Conservation (phyloP, 2,329 filamentous ascomycete genomes). For the Cadophora gregata region DNA sequence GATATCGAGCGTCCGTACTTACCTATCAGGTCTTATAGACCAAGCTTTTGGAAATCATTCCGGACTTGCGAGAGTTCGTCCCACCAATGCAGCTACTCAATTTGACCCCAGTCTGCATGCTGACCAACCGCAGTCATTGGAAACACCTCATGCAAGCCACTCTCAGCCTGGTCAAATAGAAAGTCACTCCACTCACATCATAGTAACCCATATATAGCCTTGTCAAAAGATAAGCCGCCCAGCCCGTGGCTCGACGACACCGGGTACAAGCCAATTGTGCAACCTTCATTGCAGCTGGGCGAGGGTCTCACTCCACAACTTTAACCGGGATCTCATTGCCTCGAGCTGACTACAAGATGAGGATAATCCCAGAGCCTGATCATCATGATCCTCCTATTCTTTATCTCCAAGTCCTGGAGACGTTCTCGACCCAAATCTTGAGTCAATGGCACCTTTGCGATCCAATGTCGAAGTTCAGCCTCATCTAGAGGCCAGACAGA, state of each 20-base stretch:
- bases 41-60: not conserved
- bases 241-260: not conserved
- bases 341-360: conserved; percentile 14
- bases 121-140: conserved; percentile 8
- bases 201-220: not conserved
- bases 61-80: not conserved
- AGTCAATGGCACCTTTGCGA: conserved; percentile 9
- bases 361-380: conserved; percentile 3
- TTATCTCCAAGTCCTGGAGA: not conserved
- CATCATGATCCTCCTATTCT: not conserved
- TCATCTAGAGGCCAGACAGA: conserved; percentile 23
- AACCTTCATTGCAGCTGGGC: conserved; percentile 12
- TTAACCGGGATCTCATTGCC: conserved; percentile 11
- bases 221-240: conserved; percentile 1
- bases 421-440: not conserved
- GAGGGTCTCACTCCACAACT: conserved; percentile 7
- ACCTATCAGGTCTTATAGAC: not conserved
- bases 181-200: conserved; percentile 7
- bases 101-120: not conserved
- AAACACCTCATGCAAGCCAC: conserved; percentile 14
- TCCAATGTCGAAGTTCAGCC: not conserved
- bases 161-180: not conserved
- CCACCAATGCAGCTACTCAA: conserved; percentile 5
- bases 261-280: conserved; percentile 6
- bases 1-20: not conserved